These are phyloP conservation scores for Byssochlamys sp. DNA, from an alignment of 2,329 filamentous ascomycete species.

Conservation along the genomic window DNA sequence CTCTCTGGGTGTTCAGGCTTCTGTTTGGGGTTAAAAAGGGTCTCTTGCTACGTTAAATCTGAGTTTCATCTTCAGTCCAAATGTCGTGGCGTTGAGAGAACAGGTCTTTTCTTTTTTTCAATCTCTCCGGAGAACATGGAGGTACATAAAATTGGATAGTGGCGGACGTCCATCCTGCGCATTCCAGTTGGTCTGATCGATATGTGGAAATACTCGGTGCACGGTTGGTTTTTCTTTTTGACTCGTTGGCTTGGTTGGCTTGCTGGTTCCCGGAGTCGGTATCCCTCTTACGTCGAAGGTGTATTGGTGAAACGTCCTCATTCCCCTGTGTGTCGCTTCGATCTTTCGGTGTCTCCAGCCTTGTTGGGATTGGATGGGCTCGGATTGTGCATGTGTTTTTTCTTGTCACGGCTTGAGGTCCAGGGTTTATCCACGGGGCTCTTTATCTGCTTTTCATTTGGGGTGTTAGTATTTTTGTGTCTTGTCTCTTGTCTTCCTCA, in stretches of 20 bases:
- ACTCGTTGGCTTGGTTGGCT: slow-evolving; percentile 19
- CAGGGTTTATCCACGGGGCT: neutral
- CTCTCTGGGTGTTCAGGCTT: slow-evolving; percentile 75
- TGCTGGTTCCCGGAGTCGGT: slow-evolving; percentile 24
- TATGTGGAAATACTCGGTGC: slow-evolving; percentile 20
- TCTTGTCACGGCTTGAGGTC: neutral
- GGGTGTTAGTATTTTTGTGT: neutral
- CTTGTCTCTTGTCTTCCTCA: neutral
- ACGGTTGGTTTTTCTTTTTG: slow-evolving; percentile 16
- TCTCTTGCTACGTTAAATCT: slow-evolving; percentile 10
- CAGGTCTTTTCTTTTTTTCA: slow-evolving; percentile 11
- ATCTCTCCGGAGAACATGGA: slow-evolving; percentile 17
- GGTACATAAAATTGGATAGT: slow-evolving; percentile 23
- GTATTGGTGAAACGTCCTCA: slow-evolving; percentile 7
- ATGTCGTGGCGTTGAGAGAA: slow-evolving; percentile 9
- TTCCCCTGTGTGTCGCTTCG: slow-evolving; percentile 5
- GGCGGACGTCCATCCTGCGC: slow-evolving; percentile 14
- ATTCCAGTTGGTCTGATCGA: slow-evolving; percentile 10
- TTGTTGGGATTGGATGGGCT: slow-evolving; percentile 1
- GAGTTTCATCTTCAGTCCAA: slow-evolving; percentile 4
- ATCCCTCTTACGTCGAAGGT: slow-evolving; percentile 13
- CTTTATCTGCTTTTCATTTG: neutral
- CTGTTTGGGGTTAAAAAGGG: slow-evolving; percentile 70
- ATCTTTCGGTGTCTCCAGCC: slow-evolving; percentile 5
- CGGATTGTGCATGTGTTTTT: neutral